Conservation (phyloP, 148 eudicot genomes). For the Pouteria glomerata region DNA sequence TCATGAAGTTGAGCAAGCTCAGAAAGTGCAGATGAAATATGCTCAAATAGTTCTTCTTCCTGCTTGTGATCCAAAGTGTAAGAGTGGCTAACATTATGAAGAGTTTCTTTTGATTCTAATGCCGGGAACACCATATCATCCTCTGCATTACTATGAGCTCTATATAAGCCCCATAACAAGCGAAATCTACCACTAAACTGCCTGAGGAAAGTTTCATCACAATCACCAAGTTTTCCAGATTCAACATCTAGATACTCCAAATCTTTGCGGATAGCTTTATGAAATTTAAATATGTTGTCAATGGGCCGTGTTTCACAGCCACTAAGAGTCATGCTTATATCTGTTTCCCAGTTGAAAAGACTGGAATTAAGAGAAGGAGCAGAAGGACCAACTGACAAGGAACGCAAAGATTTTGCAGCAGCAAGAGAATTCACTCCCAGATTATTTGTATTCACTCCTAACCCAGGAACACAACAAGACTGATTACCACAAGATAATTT, state of each 20-base stretch:
- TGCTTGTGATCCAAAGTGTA: conserved; percentile 97
- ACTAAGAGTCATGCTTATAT: conserved; percentile 35
- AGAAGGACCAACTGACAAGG: conserved; percentile 67
- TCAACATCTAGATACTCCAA: conserved; percentile 93
- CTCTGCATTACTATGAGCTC: conserved; percentile 97
- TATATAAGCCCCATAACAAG: conserved; percentile 84
- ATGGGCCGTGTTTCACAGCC: conserved; percentile 74
- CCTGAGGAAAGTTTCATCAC: conserved; percentile 70
- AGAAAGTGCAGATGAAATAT: conserved; percentile 71
- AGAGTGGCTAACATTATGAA: conserved; percentile 98
- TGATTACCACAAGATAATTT: conserved; percentile 44
- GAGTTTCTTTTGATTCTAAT: conserved; percentile 85
- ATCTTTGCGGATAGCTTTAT: conserved; percentile 91
- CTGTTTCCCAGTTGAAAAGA: conserved; percentile 93
- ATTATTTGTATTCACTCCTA: conserved; percentile 68
- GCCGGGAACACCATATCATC: conserved; percentile 98
- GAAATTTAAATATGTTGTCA: conserved; percentile 88
- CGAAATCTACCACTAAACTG: conserved; percentile 91
- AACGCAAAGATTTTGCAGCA: conserved; percentile 79
- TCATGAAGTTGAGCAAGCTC: conserved; percentile 63
- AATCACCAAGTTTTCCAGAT: conserved; percentile 74
- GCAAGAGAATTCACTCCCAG: conserved; percentile 49
- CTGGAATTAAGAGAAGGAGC: conserved; percentile 90
- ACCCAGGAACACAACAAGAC: conserved; percentile 86
- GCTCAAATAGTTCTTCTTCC: conserved; percentile 89